Conservation (phyloP, 73 alveolate species). For the Paramecium tetraurelia region DNA sequence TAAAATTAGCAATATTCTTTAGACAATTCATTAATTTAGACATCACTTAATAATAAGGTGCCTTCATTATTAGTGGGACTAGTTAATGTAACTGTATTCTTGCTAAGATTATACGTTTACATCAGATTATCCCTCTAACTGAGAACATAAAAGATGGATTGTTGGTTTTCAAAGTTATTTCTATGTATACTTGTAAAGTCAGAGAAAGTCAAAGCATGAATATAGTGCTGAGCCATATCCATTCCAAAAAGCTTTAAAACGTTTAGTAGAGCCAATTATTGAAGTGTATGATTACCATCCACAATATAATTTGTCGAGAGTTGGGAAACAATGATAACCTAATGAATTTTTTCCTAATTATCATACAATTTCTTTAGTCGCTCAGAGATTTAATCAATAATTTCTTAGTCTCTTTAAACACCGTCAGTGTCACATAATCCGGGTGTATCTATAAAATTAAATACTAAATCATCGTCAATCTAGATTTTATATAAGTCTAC, state of each 20-base stretch:
- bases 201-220: neutral
- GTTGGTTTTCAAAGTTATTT: neutral
- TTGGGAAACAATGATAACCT: neutral
- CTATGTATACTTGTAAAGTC: neutral
- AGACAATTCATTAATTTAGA: neutral
- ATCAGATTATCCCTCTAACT: neutral
- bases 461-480: neutral
- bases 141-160: neutral
- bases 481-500: neutral
- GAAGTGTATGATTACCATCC: neutral
- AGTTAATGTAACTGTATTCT: neutral
- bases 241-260: neutral
- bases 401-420: neutral
- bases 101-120: neutral
- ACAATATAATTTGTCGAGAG: neutral
- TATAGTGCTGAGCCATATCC: neutral
- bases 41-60: neutral
- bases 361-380: neutral
- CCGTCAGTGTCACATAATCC: conserved; percentile 25
- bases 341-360: neutral
- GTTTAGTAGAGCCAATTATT: neutral
- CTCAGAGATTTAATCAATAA: neutral
- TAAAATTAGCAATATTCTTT: neutral
- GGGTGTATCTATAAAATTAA: conserved; percentile 17
- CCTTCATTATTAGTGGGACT: neutral